Base-by-base conservation (phyloP, 73 alveolate species). In the Paramecium biaurelia region DNA sequence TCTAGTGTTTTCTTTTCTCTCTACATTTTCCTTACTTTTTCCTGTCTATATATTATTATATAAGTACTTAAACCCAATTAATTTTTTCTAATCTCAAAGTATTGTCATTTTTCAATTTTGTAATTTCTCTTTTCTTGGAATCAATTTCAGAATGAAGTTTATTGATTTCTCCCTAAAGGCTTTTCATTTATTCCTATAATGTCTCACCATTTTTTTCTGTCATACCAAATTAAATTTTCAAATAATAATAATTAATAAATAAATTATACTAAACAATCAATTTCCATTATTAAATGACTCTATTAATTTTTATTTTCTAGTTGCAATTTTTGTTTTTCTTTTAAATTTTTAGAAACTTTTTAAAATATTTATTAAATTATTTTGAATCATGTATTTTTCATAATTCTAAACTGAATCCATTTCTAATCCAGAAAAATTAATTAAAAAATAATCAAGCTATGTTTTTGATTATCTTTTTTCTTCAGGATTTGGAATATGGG, bases 91-190 rank as follows among this genome's bases (percentile, higher is more conserved):
- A 24, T 34, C 90, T 41, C 15, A 43, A 34, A 7, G 90, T 42
- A 34, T 79, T 79, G 15, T 79, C 90, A 26, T 79, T 43, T 47
- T 79, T 79, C 21, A 79, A 47, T 41, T 47, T 41, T 42, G 76
- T 47, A 10, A 79, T 24, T 23, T 43, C 74, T 42, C 74, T 14
- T 8, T 41, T 47, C 24, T 21, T 79, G 21, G 70, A 21, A 43
- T 79, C 90, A 20, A 79, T 79, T 26, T 79, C 41, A 18, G 84
- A 63, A 63, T 26, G 20, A 26, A 63, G 45, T 12, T 24, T 26
- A 24, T 63, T 63, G 12, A 63, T 63, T 11, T 63, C 84, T 14
- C 49, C 84, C 11, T 63, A 24, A 1, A 63, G 84, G 26, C 2
- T n/a, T 32, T 63, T 63, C 84, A 63, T 63, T 63, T 63, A 63